Evolutionary conservation across 352 stramenopile species (phyloP).

Genomic region (Phytophthora sojae): DNA sequence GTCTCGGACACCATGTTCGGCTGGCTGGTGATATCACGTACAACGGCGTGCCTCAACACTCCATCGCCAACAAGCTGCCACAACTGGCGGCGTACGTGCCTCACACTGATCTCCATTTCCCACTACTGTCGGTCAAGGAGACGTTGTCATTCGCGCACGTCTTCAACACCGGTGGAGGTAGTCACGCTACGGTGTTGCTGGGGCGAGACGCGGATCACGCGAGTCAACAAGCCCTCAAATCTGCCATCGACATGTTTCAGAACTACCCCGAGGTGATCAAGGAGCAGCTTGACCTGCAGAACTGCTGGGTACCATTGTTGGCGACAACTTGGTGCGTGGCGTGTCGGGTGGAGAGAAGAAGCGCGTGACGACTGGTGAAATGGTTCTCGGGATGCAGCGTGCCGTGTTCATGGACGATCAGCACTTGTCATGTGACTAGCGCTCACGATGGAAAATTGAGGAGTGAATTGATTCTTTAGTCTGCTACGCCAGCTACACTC

Average conservation of each 20-base stretch:
- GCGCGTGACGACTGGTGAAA: slow-evolving; percentile 57
- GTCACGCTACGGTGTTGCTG: neutral
- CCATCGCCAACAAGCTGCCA: slow-evolving; percentile 9
- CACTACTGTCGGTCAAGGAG: slow-evolving; percentile 13
- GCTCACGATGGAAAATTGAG: no score
- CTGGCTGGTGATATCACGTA: slow-evolving; percentile 4
- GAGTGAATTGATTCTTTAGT: no score
- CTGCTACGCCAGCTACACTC: no score
- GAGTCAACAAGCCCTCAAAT: slow-evolving; percentile 8
- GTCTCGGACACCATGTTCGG: no score
- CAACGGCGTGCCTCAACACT: slow-evolving; percentile 10
- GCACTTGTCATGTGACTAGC: no score
- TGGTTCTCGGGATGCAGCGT: slow-evolving; percentile 71
- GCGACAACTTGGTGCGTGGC: slow-evolving; percentile 22
- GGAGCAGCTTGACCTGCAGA: no score
- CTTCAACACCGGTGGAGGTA: neutral
- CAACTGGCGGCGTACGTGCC: neutral
- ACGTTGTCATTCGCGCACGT: slow-evolving; percentile 16
- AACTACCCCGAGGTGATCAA: no score
- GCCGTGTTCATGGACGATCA: slow-evolving; percentile 76
- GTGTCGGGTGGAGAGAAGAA: slow-evolving; percentile 89
- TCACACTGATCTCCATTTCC: neutral
- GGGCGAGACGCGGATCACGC: slow-evolving; percentile 1
- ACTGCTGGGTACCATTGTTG: no score
- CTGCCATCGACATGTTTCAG: neutral